These are phyloP conservation scores for Pharus latifolius DNA, from an alignment of 176 grass and related monocot species.

Conservation along the genomic window DNA sequence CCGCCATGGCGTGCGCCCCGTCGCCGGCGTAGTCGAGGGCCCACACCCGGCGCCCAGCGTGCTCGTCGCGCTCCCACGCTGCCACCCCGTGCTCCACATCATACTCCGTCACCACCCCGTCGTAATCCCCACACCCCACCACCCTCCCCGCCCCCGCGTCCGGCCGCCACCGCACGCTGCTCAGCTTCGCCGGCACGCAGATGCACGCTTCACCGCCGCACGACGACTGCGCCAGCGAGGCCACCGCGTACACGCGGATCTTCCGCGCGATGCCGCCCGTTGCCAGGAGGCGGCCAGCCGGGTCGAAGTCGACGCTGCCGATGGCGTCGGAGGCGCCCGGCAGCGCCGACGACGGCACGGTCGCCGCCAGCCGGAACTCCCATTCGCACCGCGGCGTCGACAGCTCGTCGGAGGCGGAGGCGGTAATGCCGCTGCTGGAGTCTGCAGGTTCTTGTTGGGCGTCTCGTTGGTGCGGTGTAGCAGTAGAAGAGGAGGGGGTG, in stretches of 20 bases:
- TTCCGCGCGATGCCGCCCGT: constrained; percentile 84
- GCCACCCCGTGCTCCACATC: constrained; percentile 48
- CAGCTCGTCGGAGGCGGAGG: background rate
- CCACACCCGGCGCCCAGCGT: constrained; percentile 74
- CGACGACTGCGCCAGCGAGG: background rate
- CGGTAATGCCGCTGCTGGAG: background rate
- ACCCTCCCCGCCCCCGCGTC: background rate
- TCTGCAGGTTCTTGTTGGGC: background rate
- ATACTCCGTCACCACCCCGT: constrained; percentile 94
- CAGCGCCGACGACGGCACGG: constrained; percentile 47
- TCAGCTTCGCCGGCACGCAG: constrained; percentile 90
- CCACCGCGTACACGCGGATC: constrained; percentile 56
- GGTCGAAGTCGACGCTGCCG: constrained; percentile 69
- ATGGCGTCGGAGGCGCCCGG: constrained; percentile 47
- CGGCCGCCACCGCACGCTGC: constrained; percentile 77
- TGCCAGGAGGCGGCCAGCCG: constrained; percentile 53
- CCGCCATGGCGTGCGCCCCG: constrained; percentile 36
- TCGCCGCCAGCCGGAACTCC: constrained; percentile 58
- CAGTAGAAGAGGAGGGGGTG: constrained; percentile 9
- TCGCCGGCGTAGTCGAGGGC: constrained; percentile 57
- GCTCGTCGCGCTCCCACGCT: constrained; percentile 79
- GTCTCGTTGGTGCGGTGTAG: background rate
- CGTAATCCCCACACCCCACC: constrained; percentile 78
- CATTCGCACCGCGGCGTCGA: constrained; percentile 45
- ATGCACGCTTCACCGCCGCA: constrained; percentile 36